phyloP scores from a whole-genome alignment of 2,329 filamentous ascomycete species.

The Pezicula radicicola region DNA sequence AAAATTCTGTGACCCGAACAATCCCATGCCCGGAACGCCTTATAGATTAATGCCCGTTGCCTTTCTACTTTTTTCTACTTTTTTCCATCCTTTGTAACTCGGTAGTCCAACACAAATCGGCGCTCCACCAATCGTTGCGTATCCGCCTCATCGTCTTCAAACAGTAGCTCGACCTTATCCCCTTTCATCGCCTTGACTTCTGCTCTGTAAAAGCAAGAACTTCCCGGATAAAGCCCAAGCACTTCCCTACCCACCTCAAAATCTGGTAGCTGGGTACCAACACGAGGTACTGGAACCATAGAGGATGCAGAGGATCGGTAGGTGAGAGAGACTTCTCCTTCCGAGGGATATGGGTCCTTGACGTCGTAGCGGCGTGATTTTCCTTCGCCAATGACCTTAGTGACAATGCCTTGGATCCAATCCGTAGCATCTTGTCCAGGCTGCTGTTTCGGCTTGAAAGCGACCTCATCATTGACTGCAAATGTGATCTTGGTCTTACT shows the following conservation, averaged over 20 bases:
- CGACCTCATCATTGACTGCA: conserved; percentile 60
- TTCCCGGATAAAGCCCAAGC: conserved; percentile 76
- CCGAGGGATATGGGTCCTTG: conserved; percentile 75
- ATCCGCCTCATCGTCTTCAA: conserved; percentile 79
- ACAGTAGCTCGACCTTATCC: conserved; percentile 62
- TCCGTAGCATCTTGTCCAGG: conserved; percentile 48
- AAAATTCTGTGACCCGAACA: not conserved
- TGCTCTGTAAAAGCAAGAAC: conserved; percentile 82
- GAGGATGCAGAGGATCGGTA: conserved; percentile 71
- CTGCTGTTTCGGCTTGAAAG: conserved; percentile 58
- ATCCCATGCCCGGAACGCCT: not conserved
- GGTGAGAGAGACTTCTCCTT: conserved; percentile 52
- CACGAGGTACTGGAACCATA: conserved; percentile 73
- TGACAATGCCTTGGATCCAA: conserved; percentile 77
- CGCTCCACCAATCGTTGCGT: conserved; percentile 69
- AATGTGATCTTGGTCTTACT: conserved; percentile 50
- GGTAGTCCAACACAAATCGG: conserved; percentile 73
- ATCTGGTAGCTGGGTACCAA: conserved; percentile 56
- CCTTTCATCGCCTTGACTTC: conserved; percentile 71
- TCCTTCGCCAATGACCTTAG: conserved; percentile 70
- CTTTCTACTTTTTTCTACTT: not conserved
- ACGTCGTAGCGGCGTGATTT: conserved; percentile 78
- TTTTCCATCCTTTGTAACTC: conserved; percentile 1
- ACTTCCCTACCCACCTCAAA: conserved; percentile 66
- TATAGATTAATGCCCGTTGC: not conserved